Conservation (phyloP, 306 rosid species). For the Ormosia emarginata region DNA sequence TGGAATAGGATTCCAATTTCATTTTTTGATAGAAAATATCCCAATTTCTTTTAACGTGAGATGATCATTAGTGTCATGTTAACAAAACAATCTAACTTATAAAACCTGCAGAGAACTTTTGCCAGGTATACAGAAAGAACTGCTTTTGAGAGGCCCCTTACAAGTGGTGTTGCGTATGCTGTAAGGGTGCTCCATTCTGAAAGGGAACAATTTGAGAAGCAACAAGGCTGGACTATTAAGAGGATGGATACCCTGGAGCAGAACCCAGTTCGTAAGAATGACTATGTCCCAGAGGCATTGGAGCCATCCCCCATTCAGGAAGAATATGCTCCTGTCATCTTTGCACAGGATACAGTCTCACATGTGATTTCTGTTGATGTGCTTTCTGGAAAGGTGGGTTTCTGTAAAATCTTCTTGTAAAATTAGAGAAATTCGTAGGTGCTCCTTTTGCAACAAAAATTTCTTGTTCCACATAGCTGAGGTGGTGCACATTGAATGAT, state of each 20-base stretch:
- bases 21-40: not conserved
- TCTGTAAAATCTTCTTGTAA: slow-evolving; percentile 17
- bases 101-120: slow-evolving; percentile 62
- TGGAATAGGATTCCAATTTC: slow-evolving; percentile 20
- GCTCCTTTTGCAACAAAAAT: no score
- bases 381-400: slow-evolving; percentile 79
- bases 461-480: no score
- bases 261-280: slow-evolving; percentile 72
- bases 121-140: slow-evolving; percentile 95
- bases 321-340: slow-evolving; percentile 98
- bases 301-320: slow-evolving; percentile 74
- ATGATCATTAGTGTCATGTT: not conserved
- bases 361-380: slow-evolving; percentile 86
- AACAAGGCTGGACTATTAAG: slow-evolving; percentile 96
- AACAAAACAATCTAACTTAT: slow-evolving; percentile 39
- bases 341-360: slow-evolving; percentile 91
- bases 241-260: slow-evolving; percentile 85
- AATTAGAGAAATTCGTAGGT: not conserved
- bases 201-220: slow-evolving; percentile 91
- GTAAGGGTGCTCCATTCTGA: slow-evolving; percentile 96
- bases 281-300: slow-evolving; percentile 63
- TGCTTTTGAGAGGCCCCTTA: slow-evolving; percentile 97
- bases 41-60: not conserved
- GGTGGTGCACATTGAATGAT: no score
- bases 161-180: slow-evolving; percentile 98